Evolutionary conservation across 139 green algal genomes (phyloP), one percentile per base, ranked within the genome.

Genomic region (Pycnococcus provasolii): DNA sequence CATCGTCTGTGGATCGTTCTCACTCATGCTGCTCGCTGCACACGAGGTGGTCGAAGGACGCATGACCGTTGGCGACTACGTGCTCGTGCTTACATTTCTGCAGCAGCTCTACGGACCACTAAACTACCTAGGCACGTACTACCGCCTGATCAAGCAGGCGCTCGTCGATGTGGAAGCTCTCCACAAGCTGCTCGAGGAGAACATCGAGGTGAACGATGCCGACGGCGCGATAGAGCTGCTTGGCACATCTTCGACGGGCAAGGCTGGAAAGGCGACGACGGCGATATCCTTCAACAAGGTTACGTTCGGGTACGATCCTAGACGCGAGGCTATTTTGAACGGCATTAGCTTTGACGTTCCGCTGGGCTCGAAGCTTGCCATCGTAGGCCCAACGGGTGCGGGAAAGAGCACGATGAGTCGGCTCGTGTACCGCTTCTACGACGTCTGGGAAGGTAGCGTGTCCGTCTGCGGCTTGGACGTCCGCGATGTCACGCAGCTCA

Each of bases 351-450:
- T 91, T 47, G 57, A 42, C 1, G 76, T 83, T 2, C 64, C 75
- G n/a, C 67, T 72, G 4, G 78, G 78, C 11, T 6, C 75, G 51
- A 80, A 67, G 15, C 71, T 88, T 50, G 86, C 84, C 1, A 48
- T 87, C n/a, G 87, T 93, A 60, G 86, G 87, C 44, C 68, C 71
- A 54, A 95, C 87, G 0, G 91, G 91, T 45, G 85, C 72, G 45
- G 91, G 91, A 68, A 97, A 98, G 81, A 89, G 78, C 13, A 94
- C 91, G 1, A 72, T 91, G 9, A 73, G 94, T 45, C 78, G 88
- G 15, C 80, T 97, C 63, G 79, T 85, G 54, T 66, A 77, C 42
- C 79, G 87, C 42, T 86, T 93, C 62, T 96, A 94, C 66, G 91
- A 97, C 76, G 80, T 86, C 45, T 41, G 59, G n/a, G 40, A 41